phyloP scores from a whole-genome alignment of 108 stramenopile species.

The Cyclotella kingstonii region DNA sequence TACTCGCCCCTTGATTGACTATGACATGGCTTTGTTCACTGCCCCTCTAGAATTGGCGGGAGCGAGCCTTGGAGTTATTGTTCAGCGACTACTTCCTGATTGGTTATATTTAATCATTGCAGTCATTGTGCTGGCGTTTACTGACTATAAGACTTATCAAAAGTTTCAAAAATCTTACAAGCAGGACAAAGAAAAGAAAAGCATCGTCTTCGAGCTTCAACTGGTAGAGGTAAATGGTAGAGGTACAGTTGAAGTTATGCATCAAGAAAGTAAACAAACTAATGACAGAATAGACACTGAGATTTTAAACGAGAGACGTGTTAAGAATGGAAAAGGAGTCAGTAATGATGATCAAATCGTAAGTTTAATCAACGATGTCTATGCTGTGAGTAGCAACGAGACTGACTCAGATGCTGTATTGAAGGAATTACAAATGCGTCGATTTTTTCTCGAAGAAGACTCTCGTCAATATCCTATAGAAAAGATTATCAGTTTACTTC shows the following conservation, averaged over 20 bases:
- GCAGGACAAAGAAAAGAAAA: constrained; percentile 24
- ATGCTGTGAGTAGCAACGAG: too few relatives aligned
- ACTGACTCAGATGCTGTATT: constrained; percentile 19
- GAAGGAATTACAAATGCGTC: constrained; percentile 21
- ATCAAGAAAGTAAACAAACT: too few relatives aligned
- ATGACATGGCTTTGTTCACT: constrained; percentile 60
- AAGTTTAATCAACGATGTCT: neutral
- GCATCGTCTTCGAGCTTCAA: neutral
- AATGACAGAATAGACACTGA: too few relatives aligned
- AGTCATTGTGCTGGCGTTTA: constrained; percentile 51
- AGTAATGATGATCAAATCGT: neutral
- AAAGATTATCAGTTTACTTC: constrained; percentile 43
- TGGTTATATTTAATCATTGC: constrained; percentile 57
- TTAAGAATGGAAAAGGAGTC: neutral
- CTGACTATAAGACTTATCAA: constrained; percentile 52
- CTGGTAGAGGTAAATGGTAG: too few relatives aligned
- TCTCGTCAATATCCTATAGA: constrained; percentile 52
- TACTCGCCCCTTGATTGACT: constrained; percentile 66
- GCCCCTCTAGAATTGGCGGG: constrained; percentile 76
- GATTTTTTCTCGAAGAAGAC: constrained; percentile 43
- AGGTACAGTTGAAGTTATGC: too few relatives aligned
- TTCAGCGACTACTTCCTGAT: constrained; percentile 60
- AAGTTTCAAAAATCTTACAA: constrained; percentile 44
- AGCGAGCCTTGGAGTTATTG: constrained; percentile 57
- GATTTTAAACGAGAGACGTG: too few relatives aligned